Base-by-base conservation (phyloP, 2,329 filamentous ascomycete species). In the Diplodia intermedia region DNA sequence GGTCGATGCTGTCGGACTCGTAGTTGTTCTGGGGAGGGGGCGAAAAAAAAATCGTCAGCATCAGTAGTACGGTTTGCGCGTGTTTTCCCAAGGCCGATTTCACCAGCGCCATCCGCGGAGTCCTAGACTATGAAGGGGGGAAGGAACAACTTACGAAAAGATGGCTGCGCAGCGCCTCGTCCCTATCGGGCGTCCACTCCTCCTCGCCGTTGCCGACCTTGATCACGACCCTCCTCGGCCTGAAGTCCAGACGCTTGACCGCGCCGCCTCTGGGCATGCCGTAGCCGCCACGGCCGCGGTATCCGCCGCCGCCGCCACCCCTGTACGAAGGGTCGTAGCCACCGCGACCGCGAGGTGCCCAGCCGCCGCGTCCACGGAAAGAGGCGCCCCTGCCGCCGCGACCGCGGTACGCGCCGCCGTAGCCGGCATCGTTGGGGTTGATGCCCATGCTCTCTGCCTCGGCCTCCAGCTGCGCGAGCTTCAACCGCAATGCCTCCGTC, bases 391-490 rank as follows among this genome's bases (percentile, higher is more conserved):
- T 72, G 9, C 76, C 73, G 40, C 76, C 74, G 63, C 71, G 68
- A 56, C 75, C 71, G 55, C 73, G 66, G 15, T 71, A 72, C 12
- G 78, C 76, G 11, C 71, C 23, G 11, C 71, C 36, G 12, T 71
- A 71, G n/a, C 40, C 18, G 4, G 47, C 26, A 11, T 77, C 82
- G 3, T 87, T 83, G 1, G 88, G 86, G 73, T 92, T 88, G 38
- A 93, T 84, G 8, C 91, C 91, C 40, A 93, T 82, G 9, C 86
- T 85, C 73, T 86, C 86, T 15, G 91, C 91, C 78, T 93, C 91
- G 26, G 88, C 88, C 75, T 93, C 89, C 7, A 94, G 81, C n/a
- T 86, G 87, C 1, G 90, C 90, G 15, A 94, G 82, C 74, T 92
- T 89, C 2, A 89, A 89, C 54, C 88, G 88, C n/a, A 94, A 82